phyloP scores from a whole-genome alignment of 1,284 basidiomycete genomes.

The Ceratobasidium sp. region DNA sequence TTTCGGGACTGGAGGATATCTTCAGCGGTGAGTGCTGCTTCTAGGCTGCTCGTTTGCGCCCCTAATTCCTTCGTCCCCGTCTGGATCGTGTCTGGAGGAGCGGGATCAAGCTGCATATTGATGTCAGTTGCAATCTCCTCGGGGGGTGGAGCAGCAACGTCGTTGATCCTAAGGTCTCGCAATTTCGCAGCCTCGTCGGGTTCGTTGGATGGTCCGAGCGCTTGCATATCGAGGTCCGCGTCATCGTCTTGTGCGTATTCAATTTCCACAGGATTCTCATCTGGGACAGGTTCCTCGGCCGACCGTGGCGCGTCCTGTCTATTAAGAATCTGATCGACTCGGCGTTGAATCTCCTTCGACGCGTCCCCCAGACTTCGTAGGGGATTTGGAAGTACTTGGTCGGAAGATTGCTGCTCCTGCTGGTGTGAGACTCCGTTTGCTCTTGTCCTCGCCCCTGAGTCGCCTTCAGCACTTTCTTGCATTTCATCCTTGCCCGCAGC shows the following conservation, averaged over 20 bases:
- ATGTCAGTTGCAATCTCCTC: slow-evolving; percentile 53
- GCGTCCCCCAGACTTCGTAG: slow-evolving; percentile 89
- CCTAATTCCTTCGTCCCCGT: slow-evolving; percentile 45
- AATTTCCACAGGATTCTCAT: slow-evolving; percentile 70
- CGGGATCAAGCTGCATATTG: slow-evolving; percentile 49
- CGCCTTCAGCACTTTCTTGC: neutral
- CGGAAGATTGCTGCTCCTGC: slow-evolving; percentile 18
- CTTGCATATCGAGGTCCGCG: slow-evolving; percentile 84
- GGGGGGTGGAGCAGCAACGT: slow-evolving; percentile 55
- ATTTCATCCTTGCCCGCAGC: neutral
- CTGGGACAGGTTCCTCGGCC: slow-evolving; percentile 47
- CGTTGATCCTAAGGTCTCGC: slow-evolving; percentile 81
- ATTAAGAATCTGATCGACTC: slow-evolving; percentile 87
- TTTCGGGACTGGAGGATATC: slow-evolving; percentile 32
- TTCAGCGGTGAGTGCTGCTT: slow-evolving; percentile 21
- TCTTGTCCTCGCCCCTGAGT: neutral
- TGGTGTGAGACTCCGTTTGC: slow-evolving; percentile 16
- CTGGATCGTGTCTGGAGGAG: slow-evolving; percentile 48
- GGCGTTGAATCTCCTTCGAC: slow-evolving; percentile 84
- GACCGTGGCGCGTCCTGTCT: slow-evolving; percentile 60
- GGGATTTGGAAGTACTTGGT: slow-evolving; percentile 65
- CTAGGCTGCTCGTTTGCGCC: slow-evolving; percentile 5
- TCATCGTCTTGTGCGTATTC: slow-evolving; percentile 88
- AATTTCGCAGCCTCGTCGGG: slow-evolving; percentile 88
- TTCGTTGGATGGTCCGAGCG: slow-evolving; percentile 83